Evolutionary conservation across 441 rosid genomes (phyloP), one percentile per base, ranked within the genome.

Genomic region (Adansonia rubrostipa): DNA sequence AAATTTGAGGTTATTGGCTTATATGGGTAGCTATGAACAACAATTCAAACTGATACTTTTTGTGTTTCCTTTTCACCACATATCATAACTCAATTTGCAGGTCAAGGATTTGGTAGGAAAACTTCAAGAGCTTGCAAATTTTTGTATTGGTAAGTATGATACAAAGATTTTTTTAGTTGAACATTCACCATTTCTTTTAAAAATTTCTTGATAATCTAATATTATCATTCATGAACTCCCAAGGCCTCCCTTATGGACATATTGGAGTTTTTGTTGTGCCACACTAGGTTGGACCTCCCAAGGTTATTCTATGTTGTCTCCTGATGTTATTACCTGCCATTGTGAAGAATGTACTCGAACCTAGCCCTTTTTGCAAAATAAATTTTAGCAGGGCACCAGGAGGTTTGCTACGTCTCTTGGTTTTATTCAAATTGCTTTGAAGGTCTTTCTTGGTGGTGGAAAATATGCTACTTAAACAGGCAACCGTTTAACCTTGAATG

Each of bases 111-210:
- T 96, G 90, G 83, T 81, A 28, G 86, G 54, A 84, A 85, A 88
- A 84, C 84, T 96, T 78, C 88, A 84, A 84, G 93, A 83, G 72
- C 86, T 86, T 79, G 83, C 90, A 77, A 83, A 80, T 84, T 89
- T 93, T 76, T 91, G 89, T 82, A 90, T 93, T 74, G 94, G 97
- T 96, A 85, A 82, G 89, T 76, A 45, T 77, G 53, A 60, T 67
- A 42, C 58, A 24, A 57, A 33, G 48, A n/a, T 50, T 62, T 50
- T 24, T 24, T 44, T 24, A 74, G 14, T 65, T 50, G 40, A 24
- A 60, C 22, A 57, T 20, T 77, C 62, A 65, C 50, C 17, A 9
- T 40, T 63, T 71, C 24, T 14, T 19, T 47, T 15, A 24, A 60
- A 74, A 44, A 6, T 20, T 44, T 44, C 67, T 60, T 20, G 44